These are phyloP conservation scores for Dactylonectria macrodidyma DNA, from an alignment of 2,329 filamentous ascomycete genomes.

Conservation along the genomic window DNA sequence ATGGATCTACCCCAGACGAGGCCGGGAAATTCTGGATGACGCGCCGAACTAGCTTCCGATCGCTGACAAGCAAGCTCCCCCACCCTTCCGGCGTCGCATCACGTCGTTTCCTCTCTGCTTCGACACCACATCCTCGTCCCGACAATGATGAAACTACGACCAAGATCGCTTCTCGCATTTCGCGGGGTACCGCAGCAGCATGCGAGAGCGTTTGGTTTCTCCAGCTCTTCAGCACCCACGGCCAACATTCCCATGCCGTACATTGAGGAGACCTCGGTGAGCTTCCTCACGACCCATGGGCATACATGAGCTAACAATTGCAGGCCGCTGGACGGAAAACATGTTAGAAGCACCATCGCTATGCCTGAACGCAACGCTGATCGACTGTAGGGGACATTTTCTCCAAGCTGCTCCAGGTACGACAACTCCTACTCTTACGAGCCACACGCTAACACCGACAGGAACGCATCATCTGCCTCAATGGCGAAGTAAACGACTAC, in stretches of 20 bases:
- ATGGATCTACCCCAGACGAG: conserved; percentile 22
- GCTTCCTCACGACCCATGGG: conserved; percentile 33
- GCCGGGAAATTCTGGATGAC: conserved; percentile 37
- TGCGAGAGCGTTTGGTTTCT: conserved; percentile 61
- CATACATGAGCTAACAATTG: conserved; percentile 47
- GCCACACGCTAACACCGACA: conserved; percentile 52
- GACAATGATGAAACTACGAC: conserved; percentile 50
- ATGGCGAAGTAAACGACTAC: conserved; percentile 90
- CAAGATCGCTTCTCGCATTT: conserved; percentile 51
- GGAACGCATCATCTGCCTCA: conserved; percentile 96
- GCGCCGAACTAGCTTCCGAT: conserved; percentile 33
- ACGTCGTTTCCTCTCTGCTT: conserved; percentile 10
- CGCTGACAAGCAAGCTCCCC: conserved; percentile 36
- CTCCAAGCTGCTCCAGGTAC: conserved; percentile 82
- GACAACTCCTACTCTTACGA: conserved; percentile 20
- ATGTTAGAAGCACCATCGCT: conserved; percentile 65
- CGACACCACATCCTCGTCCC: conserved; percentile 17
- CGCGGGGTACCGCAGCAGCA: conserved; percentile 53
- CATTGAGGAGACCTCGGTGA: conserved; percentile 64
- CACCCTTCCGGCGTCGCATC: conserved; percentile 40
- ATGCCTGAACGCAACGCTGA: conserved; percentile 33
- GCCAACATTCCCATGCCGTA: conserved; percentile 71
- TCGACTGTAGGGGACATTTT: conserved; percentile 81
- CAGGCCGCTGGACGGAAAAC: conserved; percentile 84
- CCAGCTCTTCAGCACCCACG: conserved; percentile 51